Base-by-base conservation (phyloP, 148 eudicot species). In the Cornus kousa region DNA sequence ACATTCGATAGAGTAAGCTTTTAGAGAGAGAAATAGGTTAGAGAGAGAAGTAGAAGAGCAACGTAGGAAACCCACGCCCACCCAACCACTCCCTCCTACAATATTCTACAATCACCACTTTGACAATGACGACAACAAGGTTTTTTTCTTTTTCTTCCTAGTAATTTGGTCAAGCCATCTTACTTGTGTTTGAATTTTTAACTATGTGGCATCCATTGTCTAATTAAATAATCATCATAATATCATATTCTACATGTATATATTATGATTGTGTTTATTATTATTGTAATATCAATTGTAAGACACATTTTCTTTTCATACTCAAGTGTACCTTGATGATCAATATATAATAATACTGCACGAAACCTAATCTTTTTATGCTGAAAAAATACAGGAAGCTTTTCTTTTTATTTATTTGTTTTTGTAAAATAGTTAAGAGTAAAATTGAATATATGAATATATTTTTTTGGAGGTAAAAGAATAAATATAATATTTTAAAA, bases 141-240 rank as follows among this genome's bases (percentile, higher is more conserved):
- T 28, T 28, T 28, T 28, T 28, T 28, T 28, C 28, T 28, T 28
- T 28, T 28, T 28, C 28, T 28, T 28, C 28, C 28, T 8, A 2
- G 33, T 68, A 73, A 35, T 69, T 69, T 69, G 73, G 74, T 70
- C 74, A 77, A 77, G 53, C 67, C 33, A 70, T 7, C 75, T 37
- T 37, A 39, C 48, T 7, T 22, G 14, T 43, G 48, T 43, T 43
- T 43, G 48, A 43, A n/a, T 19, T 62, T 62, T 62, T 0, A 39
- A 39, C 72, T 46, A 24, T 5, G 20, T 22, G 3, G 12, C 67
- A 0, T 28, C 28, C 28, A 74, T 62, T 62, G 19, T 33, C 13
- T 70, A 19, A 35, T 70, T 24, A 37, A 31, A 16, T 14, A 32
- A 68, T 32, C 22, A 68, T 68, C 32, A 32, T 53, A 11, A 53